Evolutionary conservation across 2,329 filamentous ascomycete species (phyloP), one percentile per base, ranked within the genome.

Genomic region (Penicillium frequentans): DNA sequence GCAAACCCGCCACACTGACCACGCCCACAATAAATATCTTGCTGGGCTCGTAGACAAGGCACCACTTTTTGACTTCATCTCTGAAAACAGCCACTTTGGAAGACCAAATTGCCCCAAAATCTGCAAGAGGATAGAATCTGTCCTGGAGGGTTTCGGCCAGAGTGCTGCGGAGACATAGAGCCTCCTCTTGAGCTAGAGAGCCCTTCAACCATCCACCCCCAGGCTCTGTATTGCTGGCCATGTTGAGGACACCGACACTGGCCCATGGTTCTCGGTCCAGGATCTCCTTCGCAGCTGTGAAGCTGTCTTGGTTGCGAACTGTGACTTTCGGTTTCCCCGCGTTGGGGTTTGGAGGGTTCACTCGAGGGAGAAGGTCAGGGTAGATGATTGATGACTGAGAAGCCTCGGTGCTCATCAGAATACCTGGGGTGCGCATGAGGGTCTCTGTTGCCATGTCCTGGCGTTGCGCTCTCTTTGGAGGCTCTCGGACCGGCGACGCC

Each of bases 121-220:
- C 68, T 42, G 73, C 73, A 55, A 81, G 75, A 0, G 82, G 83
- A 62, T 85, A 86, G 66, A 78, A 78, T 10, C 37, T 11, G 2
- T 24, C 45, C 13, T 69, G 57, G 2, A 70, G 59, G 1, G 59
- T 67, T 8, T 48, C 58, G 6, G 59, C 58, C 13, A 71, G 58
- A 23, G 61, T 73, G 49, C 79, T 83, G 43, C 85, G 81, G 65
- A 84, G 83, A 72, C 84, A 88, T 5, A 89, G 75, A 3, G 81
- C 79, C 72, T 88, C 86, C 71, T 88, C 85, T 68, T 88, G 86
- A 0, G 85, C 85, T 44, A 82, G 70, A 52, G 83, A 77, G 24
- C 86, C 86, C 35, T 78, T 78, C 7, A 80, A 64, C 80, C 85
- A 87, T 31, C 84, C 84, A 24, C 86, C 86, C 14, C 85, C 86